Conservation (phyloP, 2,329 filamentous ascomycete species). For the Claviceps citrina region DNA sequence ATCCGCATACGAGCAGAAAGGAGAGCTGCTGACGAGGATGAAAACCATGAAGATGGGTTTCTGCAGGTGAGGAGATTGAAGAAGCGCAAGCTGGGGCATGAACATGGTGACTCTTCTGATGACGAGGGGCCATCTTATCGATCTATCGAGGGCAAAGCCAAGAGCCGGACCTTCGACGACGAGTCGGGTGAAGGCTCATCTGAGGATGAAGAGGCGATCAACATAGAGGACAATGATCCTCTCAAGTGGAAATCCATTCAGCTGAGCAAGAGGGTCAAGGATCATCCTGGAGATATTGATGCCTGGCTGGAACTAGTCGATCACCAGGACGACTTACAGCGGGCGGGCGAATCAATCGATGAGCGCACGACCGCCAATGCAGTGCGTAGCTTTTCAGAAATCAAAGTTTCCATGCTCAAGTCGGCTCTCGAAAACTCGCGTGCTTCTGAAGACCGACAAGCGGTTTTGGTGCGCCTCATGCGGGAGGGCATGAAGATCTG, state of each 20-base stretch:
- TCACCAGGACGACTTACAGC: constrained; percentile 57
- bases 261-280: constrained; percentile 47
- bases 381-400: constrained; percentile 53
- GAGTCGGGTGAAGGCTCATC: constrained; percentile 33
- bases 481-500: constrained; percentile 60
- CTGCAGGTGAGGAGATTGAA: constrained; percentile 28
- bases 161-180: constrained; percentile 31
- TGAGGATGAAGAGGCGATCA: constrained; percentile 21
- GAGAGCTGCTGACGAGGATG: constrained; percentile 5
- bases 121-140: constrained; percentile 43
- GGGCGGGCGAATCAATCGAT: constrained; percentile 28
- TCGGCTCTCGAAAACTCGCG: constrained; percentile 50
- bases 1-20: constrained; percentile 23
- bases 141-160: constrained; percentile 50
- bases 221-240: constrained; percentile 24
- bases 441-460: constrained; percentile 33
- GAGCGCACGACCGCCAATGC: constrained; percentile 42
- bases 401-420: constrained; percentile 67
- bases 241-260: constrained; percentile 41
- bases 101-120: constrained; percentile 25
- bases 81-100: constrained; percentile 25
- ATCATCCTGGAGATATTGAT: constrained; percentile 49
- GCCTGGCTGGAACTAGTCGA: constrained; percentile 67
- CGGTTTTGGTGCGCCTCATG: constrained; percentile 54
- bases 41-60: constrained; percentile 28